These are phyloP conservation scores for Jaminaea rosea DNA, from an alignment of 1,284 basidiomycete species.

Conservation along the genomic window DNA sequence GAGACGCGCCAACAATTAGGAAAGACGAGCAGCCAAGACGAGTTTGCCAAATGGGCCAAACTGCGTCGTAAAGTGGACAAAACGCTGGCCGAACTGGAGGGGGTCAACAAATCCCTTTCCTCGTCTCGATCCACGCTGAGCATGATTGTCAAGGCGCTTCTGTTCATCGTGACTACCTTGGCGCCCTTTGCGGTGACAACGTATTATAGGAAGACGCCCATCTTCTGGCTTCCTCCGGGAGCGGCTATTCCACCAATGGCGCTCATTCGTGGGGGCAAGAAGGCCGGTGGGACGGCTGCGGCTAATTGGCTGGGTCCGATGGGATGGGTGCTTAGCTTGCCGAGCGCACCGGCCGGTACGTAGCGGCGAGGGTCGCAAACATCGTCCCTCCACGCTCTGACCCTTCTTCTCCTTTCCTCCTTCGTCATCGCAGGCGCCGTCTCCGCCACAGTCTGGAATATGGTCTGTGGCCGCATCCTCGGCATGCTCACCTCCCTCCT, in stretches of 20 bases:
- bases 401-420: not conserved
- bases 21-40: conserved; percentile 86
- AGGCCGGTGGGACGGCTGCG: too few relatives aligned
- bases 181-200: conserved; percentile 39
- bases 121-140: conserved; percentile 18
- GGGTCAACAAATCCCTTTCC: conserved; percentile 53
- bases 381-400: not conserved
- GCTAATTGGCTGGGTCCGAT: conserved; percentile 12
- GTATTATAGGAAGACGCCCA: conserved; percentile 39
- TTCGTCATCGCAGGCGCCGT: conserved; percentile 2
- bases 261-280: too few relatives aligned
- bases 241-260: too few relatives aligned
- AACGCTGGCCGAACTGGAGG: conserved; percentile 83
- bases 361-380: not conserved
- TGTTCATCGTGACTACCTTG: conserved; percentile 35
- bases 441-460: conserved; percentile 7
- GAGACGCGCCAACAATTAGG: conserved; percentile 74
- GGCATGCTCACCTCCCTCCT: not conserved
- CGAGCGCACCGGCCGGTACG: conserved; percentile 12
- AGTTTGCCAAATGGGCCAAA: conserved; percentile 98
- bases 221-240: conserved; percentile 44
- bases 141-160: conserved; percentile 26
- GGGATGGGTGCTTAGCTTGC: conserved; percentile 14
- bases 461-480: conserved; percentile 3
- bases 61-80: conserved; percentile 83